Evolutionary conservation across 352 stramenopile genomes (phyloP).

Genomic region (Phytophthora niederhauseri): DNA sequence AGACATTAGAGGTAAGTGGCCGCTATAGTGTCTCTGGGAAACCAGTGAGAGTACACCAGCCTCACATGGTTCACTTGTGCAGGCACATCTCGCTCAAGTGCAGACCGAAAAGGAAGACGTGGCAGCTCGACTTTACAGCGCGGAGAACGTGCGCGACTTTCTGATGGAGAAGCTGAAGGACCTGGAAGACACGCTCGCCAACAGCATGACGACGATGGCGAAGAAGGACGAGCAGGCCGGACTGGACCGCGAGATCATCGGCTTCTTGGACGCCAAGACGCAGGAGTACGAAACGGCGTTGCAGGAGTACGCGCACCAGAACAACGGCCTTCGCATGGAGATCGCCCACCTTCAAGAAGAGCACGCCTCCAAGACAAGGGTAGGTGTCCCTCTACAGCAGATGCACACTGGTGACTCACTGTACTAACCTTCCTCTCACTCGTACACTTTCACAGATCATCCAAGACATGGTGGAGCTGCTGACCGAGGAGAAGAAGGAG

Average conservation of each 20-base stretch:
- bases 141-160: conserved; percentile 84
- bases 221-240: conserved; percentile 74
- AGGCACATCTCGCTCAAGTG: conserved; percentile 65
- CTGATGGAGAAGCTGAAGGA: conserved; percentile 88
- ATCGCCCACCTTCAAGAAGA: conserved; percentile 59
- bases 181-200: conserved; percentile 65
- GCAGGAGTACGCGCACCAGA: conserved; percentile 60
- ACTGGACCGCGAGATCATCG: conserved; percentile 85
- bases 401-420: neutral
- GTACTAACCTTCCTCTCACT: neutral
- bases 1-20: conserved; percentile 65
- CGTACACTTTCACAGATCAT: conserved; percentile 53
- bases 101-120: conserved; percentile 85
- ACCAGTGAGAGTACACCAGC: neutral
- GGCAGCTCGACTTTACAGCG: conserved; percentile 65
- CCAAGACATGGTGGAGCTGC: conserved; percentile 79
- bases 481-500: conserved; percentile 79
- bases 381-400: conserved; percentile 18
- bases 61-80: neutral
- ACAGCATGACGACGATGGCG: conserved; percentile 50
- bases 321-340: conserved; percentile 52
- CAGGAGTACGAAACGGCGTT: conserved; percentile 76
- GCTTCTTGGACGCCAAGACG: conserved; percentile 78
- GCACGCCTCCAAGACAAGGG: conserved; percentile 59
- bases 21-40: neutral